These are phyloP conservation scores for Phascolomyces articulosus DNA, from an alignment of 371 early-diverging fungal species.

Conservation along the genomic window DNA sequence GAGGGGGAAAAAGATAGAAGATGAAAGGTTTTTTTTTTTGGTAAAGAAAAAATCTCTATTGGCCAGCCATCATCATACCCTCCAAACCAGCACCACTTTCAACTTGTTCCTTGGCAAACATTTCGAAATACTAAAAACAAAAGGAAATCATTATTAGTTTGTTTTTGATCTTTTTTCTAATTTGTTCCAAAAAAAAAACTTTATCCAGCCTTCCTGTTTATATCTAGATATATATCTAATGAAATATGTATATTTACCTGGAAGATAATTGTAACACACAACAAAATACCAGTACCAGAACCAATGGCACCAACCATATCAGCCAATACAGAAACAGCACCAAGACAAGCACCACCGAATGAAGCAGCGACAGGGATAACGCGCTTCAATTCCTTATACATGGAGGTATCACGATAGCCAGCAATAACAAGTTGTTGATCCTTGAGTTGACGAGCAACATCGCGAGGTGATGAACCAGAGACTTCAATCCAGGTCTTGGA, in stretches of 20 bases:
- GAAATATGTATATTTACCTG: constrained; percentile 56
- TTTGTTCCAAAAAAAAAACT: neutral
- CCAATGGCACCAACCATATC: constrained; percentile 97
- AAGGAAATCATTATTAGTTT: constrained; percentile 27
- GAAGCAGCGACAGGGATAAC: constrained; percentile 97
- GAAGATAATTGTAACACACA: constrained; percentile 99
- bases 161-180: constrained; percentile 1
- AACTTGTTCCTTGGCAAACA: constrained; percentile 95
- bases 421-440: constrained; percentile 98
- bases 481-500: constrained; percentile 99
- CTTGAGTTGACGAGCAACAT: constrained; percentile 97
- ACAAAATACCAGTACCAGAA: constrained; percentile 99
- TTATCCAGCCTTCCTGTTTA: no score
- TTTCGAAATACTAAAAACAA: constrained; percentile 84
- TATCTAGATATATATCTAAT: no score
- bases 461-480: constrained; percentile 96
- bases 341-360: constrained; percentile 97
- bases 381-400: constrained; percentile 98
- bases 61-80: constrained; percentile 45
- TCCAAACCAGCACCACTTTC: constrained; percentile 69
- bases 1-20: neutral
- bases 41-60: no score
- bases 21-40: no score
- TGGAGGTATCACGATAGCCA: constrained; percentile 93
- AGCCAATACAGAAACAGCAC: constrained; percentile 92